Evolutionary conservation across 2,329 filamentous ascomycete genomes (phyloP).

Genomic region (Arachnopeziza araneosa): DNA sequence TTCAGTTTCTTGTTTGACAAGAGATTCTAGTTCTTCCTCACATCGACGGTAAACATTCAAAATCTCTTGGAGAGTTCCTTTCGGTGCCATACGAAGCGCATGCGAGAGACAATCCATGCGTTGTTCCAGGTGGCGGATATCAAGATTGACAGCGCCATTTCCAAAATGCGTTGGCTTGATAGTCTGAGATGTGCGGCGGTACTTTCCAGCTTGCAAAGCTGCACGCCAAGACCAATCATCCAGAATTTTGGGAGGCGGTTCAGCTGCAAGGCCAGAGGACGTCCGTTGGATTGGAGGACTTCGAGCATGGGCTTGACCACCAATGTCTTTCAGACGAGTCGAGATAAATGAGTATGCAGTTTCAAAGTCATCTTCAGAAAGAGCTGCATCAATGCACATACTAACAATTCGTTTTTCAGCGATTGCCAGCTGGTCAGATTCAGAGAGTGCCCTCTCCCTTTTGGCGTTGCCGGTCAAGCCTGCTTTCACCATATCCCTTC

Average conservation of each 20-base stretch:
- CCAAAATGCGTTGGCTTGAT: conserved; percentile 54
- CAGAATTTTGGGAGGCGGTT: conserved; percentile 21
- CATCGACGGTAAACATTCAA: conserved; percentile 69
- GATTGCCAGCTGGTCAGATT: conserved; percentile 19
- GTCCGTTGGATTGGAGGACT: conserved; percentile 16
- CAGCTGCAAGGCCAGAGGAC: conserved; percentile 21
- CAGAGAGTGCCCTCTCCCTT: background rate
- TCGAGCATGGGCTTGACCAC: conserved; percentile 24
- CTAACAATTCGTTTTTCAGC: conserved; percentile 65
- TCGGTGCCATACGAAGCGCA: conserved; percentile 68
- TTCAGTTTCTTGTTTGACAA: conserved; percentile 60
- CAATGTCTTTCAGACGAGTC: conserved; percentile 52
- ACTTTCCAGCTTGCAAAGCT: conserved; percentile 71
- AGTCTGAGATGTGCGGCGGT: conserved; percentile 52
- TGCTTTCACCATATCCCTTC: conserved; percentile 58
- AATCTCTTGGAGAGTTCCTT: conserved; percentile 65
- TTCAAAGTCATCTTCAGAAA: conserved; percentile 75
- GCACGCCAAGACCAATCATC: conserved; percentile 76
- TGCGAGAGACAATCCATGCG: conserved; percentile 74
- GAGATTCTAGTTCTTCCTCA: conserved; percentile 68
- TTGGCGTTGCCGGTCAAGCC: conserved; percentile 37
- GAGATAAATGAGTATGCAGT: conserved; percentile 81
- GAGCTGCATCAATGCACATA: conserved; percentile 74
- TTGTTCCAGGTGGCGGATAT: conserved; percentile 71
- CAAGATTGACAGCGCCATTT: conserved; percentile 42